phyloP scores from a whole-genome alignment of 1,284 basidiomycete species.

The Cystobasidium pallidum region DNA sequence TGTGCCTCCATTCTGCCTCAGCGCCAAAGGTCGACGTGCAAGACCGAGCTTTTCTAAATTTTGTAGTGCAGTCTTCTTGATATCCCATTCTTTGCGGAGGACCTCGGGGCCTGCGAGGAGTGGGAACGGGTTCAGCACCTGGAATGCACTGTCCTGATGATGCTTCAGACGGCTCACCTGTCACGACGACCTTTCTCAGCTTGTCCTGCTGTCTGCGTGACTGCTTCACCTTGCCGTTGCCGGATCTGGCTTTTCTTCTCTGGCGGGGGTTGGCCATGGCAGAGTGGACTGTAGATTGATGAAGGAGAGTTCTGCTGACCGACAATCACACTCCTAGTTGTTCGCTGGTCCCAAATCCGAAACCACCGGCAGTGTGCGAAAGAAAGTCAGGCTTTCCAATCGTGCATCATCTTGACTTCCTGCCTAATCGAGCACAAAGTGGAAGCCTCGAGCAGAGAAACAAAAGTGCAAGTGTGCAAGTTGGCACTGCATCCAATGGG shows the following conservation, averaged over 20 bases:
- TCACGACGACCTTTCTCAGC: constrained; percentile 51
- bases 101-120: background rate
- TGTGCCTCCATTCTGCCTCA: constrained; percentile 55
- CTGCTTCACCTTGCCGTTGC: constrained; percentile 47
- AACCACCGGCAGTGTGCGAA: too few relatives aligned
- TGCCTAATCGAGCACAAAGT: constrained; percentile 6
- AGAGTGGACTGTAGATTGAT: background rate
- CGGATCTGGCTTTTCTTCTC: constrained; percentile 49
- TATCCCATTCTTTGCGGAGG: constrained; percentile 12
- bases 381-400: background rate
- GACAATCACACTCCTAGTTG: too few relatives aligned
- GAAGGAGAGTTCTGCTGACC: background rate
- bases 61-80: constrained; percentile 66
- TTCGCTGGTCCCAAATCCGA: too few relatives aligned
- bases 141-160: too few relatives aligned
- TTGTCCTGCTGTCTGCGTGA: constrained; percentile 27
- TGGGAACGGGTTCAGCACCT: too few relatives aligned
- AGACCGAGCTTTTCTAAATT: constrained; percentile 81
- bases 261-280: constrained; percentile 53
- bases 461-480: background rate
- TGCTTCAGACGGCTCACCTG: too few relatives aligned
- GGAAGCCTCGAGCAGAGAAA: background rate
- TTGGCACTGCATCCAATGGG: background rate
- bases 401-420: background rate
- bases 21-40: constrained; percentile 59